Evolutionary conservation across 495 filamentous ascomycete genomes (phyloP).

Genomic region (Aspergillus steynii): DNA sequence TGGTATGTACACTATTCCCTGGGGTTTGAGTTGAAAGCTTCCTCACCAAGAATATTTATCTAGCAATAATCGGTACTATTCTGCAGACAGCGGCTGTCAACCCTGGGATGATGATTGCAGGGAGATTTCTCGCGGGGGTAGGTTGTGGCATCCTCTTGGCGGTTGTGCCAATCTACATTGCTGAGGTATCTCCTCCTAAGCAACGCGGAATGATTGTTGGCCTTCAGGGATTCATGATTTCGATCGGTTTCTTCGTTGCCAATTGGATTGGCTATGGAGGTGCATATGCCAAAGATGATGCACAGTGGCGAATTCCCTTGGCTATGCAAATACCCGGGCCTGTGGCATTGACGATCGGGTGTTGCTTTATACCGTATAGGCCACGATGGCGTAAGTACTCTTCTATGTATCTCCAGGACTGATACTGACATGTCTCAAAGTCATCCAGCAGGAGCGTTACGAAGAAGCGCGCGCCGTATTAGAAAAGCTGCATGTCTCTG

Average conservation of each 20-base stretch:
- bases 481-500: constrained; percentile 6
- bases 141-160: constrained; percentile 30
- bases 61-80: constrained; percentile 23
- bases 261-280: constrained; percentile 17
- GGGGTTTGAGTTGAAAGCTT: not conserved
- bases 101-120: constrained; percentile 35
- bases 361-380: constrained; percentile 23
- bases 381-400: constrained; percentile 20
- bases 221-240: constrained; percentile 13
- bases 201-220: constrained; percentile 19
- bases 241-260: constrained; percentile 11
- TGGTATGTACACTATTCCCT: constrained; percentile 36
- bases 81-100: constrained; percentile 50
- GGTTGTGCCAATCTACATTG: constrained; percentile 37
- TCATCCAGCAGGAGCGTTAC: constrained; percentile 17
- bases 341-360: constrained; percentile 21
- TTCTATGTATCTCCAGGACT: not conserved
- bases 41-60: not conserved
- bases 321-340: constrained; percentile 22
- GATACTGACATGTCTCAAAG: constrained; percentile 4
- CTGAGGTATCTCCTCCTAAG: constrained; percentile 36
- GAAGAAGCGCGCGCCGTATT: constrained; percentile 19
- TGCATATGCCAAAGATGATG: constrained; percentile 10
- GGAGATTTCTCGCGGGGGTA: constrained; percentile 31
- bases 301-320: constrained; percentile 15